phyloP scores from a whole-genome alignment of 495 filamentous ascomycete genomes.

The Daldinia concentrica region DNA sequence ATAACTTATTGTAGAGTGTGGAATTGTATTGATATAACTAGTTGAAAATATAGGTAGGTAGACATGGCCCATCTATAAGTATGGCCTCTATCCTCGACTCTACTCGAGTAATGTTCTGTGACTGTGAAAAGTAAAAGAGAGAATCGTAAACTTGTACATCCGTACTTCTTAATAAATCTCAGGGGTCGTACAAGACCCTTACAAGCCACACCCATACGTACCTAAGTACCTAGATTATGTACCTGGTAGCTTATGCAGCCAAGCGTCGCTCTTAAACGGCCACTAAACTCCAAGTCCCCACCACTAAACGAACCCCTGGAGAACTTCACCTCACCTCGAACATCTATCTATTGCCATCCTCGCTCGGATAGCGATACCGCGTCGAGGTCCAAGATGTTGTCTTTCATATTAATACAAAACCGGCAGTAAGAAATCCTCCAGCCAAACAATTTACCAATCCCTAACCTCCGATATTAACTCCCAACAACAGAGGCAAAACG shows the following conservation, averaged over 20 bases:
- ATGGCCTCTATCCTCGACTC: neutral
- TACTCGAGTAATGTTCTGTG: neutral
- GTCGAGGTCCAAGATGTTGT: conserved; percentile 66
- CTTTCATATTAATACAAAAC: conserved; percentile 97
- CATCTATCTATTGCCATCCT: conserved; percentile 6
- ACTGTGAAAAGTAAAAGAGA: neutral
- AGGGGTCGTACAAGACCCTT: neutral
- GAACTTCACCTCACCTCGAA: conserved; percentile 24
- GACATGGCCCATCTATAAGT: neutral
- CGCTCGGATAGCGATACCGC: conserved; percentile 6
- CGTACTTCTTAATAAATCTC: neutral
- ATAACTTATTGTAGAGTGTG: neutral
- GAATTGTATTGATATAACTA: neutral
- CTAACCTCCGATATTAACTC: neutral
- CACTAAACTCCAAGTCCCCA: conserved; percentile 8
- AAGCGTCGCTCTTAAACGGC: neutral
- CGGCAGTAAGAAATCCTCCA: conserved; percentile 70
- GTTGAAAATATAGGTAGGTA: neutral
- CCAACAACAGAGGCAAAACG: conserved; percentile 84
- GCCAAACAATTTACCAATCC: neutral
- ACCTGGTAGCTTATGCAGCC: neutral
- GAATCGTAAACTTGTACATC: no score
- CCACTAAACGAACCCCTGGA: conserved; percentile 10
- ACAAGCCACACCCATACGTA: neutral
- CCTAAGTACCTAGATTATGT: neutral